These are phyloP conservation scores for Phytophthora cryptogea DNA, from an alignment of 352 stramenopile species.

Conservation along the genomic window DNA sequence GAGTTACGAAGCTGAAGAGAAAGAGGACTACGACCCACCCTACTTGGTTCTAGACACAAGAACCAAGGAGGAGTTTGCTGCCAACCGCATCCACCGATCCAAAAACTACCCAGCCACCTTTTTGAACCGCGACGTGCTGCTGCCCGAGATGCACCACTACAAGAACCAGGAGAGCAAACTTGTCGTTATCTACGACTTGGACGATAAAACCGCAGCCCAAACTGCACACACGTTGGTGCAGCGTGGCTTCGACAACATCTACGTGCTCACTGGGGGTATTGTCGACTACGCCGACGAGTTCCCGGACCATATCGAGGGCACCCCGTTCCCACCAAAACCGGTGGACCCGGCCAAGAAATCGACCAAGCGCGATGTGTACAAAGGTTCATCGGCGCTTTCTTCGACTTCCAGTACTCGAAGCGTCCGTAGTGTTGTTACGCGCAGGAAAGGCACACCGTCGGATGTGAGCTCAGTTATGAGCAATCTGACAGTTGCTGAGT, in stretches of 20 bases:
- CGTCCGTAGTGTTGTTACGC: slow-evolving; percentile 55
- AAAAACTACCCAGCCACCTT: slow-evolving; percentile 67
- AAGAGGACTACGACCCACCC: slow-evolving; percentile 75
- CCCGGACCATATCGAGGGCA: slow-evolving; percentile 70
- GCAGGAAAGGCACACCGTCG: slow-evolving; percentile 51
- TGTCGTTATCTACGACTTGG: slow-evolving; percentile 79
- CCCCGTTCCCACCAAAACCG: slow-evolving; percentile 55
- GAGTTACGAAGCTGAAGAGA: slow-evolving; percentile 78
- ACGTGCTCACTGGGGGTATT: slow-evolving; percentile 72
- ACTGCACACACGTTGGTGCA: slow-evolving; percentile 77
- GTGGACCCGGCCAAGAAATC: slow-evolving; percentile 60
- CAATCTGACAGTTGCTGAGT: slow-evolving; percentile 66
- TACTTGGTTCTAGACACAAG: slow-evolving; percentile 80
- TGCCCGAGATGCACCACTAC: slow-evolving; percentile 80
- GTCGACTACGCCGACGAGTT: slow-evolving; percentile 68
- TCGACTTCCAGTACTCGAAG: slow-evolving; percentile 50
- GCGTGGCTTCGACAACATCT: slow-evolving; percentile 86
- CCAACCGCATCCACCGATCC: slow-evolving; percentile 70
- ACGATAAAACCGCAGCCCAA: slow-evolving; percentile 65
- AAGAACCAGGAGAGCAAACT: slow-evolving; percentile 81
- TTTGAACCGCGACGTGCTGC: slow-evolving; percentile 63
- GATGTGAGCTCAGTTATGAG: slow-evolving; percentile 70
- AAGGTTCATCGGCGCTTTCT: slow-evolving; percentile 32
- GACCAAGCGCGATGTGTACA: slow-evolving; percentile 59
- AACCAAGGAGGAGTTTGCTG: slow-evolving; percentile 66